phyloP scores from a whole-genome alignment of 2,329 filamentous ascomycete genomes.

The Fusarium chuoi region DNA sequence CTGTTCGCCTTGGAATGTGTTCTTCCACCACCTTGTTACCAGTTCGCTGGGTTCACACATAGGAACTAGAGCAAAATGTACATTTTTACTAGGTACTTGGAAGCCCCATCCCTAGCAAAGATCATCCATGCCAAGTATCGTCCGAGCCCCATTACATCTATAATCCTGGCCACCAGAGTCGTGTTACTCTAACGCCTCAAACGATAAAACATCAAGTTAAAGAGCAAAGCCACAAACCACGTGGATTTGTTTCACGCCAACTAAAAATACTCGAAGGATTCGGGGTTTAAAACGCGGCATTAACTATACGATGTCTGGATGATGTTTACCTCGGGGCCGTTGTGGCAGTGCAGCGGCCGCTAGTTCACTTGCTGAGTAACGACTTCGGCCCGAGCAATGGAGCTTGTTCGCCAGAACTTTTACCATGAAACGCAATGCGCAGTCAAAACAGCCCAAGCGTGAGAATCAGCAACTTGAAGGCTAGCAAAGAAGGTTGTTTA shows the following conservation, averaged over 20 bases:
- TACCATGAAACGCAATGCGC: accelerated
- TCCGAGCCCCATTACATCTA: no score
- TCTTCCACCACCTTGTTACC: accelerated
- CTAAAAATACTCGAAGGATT: not conserved
- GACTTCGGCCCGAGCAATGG: not conserved
- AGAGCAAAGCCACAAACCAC: not conserved
- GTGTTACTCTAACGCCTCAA: not conserved
- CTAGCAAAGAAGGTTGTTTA: not conserved
- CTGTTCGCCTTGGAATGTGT: accelerated
- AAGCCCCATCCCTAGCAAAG: accelerated
- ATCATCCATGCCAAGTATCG: no score
- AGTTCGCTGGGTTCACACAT: no score
- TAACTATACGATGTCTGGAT: not conserved
- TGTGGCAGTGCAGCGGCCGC: not conserved
- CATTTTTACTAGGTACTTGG: accelerated
- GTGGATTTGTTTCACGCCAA: not conserved
- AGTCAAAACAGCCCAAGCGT: accelerated
- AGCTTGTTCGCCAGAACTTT: accelerated
- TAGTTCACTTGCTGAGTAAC: not conserved
- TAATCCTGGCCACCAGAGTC: no score
- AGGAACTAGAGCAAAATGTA: accelerated
- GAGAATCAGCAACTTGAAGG: not conserved
- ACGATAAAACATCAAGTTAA: not conserved
- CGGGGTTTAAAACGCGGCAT: not conserved
- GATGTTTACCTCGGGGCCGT: not conserved